Evolutionary conservation across 148 eudicot genomes (phyloP), one percentile per base, ranked within the genome.

Genomic region (Persicaria tinctoria): DNA sequence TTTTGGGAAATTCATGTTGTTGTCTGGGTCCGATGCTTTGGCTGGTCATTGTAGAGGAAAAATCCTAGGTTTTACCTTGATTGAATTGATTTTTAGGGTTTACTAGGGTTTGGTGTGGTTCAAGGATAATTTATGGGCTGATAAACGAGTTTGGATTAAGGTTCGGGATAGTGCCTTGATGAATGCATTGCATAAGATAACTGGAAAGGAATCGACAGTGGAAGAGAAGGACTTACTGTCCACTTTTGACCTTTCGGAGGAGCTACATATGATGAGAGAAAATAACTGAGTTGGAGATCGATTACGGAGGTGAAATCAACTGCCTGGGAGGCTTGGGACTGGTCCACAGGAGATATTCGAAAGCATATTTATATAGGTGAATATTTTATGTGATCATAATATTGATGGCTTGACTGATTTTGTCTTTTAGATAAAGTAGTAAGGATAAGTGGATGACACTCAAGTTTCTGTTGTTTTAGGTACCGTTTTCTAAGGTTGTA

Each of bases 121-220:
- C 41, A 94, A 92, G 64, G 97, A 96, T 56, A 80, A 84, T 82
- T 88, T 90, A 76, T 96, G 99, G 99, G 90, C 88, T 8, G 80
- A 73, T 9, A 94, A 90, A 74, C 80, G 99, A 59, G 41, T 97
- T 2, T 96, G 97, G 96, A 90, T 96, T 17, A 97, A 96, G 76
- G 88, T 96, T n/a, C 88, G 99, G 3, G 97, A 96, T 60, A 79
- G 91, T 0, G 90, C 93, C 60, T 70, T 96, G 18, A 88, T 89
- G 88, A 84, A 87, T 5, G 86, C 96, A 12, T 64, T 64, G 70
- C n/a, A 38, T 4, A 64, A 38, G 11, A 1, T 32, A 9, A 8
- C 4, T 5, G 70, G 46, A 0, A 64, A 64, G 70, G 46, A 64
- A 13, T 38, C 13, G 17, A 5, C 3, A 14, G 47, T 64, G 1